Evolutionary conservation across 768 basidiomycete genomes (phyloP), one percentile per base, ranked within the genome.

Genomic region (Exsudoporus frostii): DNA sequence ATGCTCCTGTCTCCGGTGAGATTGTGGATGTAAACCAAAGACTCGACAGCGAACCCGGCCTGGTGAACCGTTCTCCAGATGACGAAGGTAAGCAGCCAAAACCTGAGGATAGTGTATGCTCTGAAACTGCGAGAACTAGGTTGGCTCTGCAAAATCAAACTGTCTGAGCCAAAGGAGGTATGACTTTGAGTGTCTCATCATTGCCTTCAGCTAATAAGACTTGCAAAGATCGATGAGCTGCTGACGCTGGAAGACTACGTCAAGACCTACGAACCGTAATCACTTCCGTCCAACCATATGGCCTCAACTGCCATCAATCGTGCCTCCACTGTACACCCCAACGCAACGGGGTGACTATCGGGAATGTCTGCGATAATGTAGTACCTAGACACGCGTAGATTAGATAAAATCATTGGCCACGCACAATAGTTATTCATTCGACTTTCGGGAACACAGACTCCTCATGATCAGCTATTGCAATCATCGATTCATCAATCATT

Each of bases 91-190:
- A 60, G 79, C 59, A 30, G 25, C 14, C 5, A 2, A 19, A 13
- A 7, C 11, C 2, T 9, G 19, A 40, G 11, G 36, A 40, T 39
- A 22, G 10, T 10, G 1, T n/a, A 4, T 40, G 17, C 5, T 20
- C 45, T 54, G 48, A 48, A n/a, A 14, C 38, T 24, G 15, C 10
- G 22, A 6, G 22, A 30, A 27, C 7, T 58, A 98, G 95, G 96
- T 51, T 99, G 96, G 96, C 83, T 99, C 42, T 94, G 88, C 84
- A 95, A 91, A 77, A 86, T 99, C 64, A 83, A 87, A 68, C 70
- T 97, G 41, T 81, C 88, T 20, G 72, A 90, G 53, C 85, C 87
- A 6, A 71, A 77, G 2, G 90, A 98, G 81, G 90, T 93, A 69
- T 37, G 77, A 53, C 17, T 37, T 37, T 11, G 14, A 33, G 5